Base-by-base conservation (phyloP, 805 yeast species). In the Kuraishia piskuri region DNA sequence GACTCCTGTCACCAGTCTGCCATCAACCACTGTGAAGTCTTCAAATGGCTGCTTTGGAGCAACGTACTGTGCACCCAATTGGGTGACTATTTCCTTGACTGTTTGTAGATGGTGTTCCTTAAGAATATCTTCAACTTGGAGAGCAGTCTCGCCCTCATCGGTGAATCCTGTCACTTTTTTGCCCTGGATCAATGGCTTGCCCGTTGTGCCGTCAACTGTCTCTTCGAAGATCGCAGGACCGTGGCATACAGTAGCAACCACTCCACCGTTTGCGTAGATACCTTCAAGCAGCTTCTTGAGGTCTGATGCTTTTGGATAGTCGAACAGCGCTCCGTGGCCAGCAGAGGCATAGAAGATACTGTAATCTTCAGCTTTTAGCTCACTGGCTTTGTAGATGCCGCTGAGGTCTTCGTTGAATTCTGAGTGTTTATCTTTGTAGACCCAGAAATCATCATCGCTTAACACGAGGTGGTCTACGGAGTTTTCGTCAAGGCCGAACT, bases 191-290 rank as follows among this genome's bases (percentile, higher is more conserved):
- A 84, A 58, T 19, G 69, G 65, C 50, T 71, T 68, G 47, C 80
- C 80, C 19, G 76, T 69, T 7, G 59, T 54, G 46, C 61, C 56
- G 57, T 78, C 79, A 46, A 61, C 68, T 57, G 83, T 62, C 48
- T 71, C 70, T n/a, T 72, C 77, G 55, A 83, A 78, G 56, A 83
- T 72, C 22, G 75, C 73, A n/a, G 86, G 85, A 7, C 86, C 89
- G 58, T 83, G 88, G 65, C 89, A 83, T 8, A 83, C 88, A 17
- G 88, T 86, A 47, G 82, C 66, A 22, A 83, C 75, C 45, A 81
- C 75, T 50, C 86, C 87, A 45, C 78, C 79, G 21, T 74, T 65
- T 31, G 66, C 68, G 62, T 76, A 80, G 50, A 82, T 74, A 22
- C 69, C 66, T 25, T 69, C 65, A 21, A 82, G 84, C 47, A 79